Evolutionary conservation across 2,329 filamentous ascomycete genomes (phyloP).

Genomic region (Orbilia brochopaga): DNA sequence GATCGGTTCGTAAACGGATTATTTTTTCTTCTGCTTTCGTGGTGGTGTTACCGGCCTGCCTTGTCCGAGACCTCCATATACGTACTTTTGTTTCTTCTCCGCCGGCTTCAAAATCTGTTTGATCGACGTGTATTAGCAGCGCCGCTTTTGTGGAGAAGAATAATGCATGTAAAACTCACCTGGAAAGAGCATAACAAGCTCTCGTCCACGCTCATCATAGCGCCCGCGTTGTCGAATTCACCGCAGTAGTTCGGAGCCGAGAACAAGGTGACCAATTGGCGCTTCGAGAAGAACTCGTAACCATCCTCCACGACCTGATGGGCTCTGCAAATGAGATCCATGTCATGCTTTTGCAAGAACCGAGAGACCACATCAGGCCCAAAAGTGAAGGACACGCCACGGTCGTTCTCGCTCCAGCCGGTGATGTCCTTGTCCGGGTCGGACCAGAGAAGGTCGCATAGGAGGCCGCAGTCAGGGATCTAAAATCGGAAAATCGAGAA

Average conservation of each 20-base stretch:
- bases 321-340: conserved; percentile 98
- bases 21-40: conserved; percentile 73
- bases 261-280: conserved; percentile 95
- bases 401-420: conserved; percentile 98
- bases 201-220: conserved; percentile 99
- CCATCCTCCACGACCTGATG: conserved; percentile 99
- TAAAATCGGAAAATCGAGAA: conserved; percentile 59
- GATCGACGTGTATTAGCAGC: conserved; percentile 28
- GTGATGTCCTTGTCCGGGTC: conserved; percentile 99
- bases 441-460: conserved; percentile 97
- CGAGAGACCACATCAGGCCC: conserved; percentile 95
- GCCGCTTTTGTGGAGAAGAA: not conserved
- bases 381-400: conserved; percentile 98
- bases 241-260: conserved; percentile 99
- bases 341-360: conserved; percentile 98
- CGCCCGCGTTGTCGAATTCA: conserved; percentile 98
- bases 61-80: conserved; percentile 74
- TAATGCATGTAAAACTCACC: conserved; percentile 63
- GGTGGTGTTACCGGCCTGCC: conserved; percentile 73
- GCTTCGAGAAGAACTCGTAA: conserved; percentile 99
- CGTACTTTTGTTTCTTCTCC: conserved; percentile 99
- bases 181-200: conserved; percentile 98
- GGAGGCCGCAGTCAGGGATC: conserved; percentile 96
- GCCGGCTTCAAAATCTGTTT: conserved; percentile 93
- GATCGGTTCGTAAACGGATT: conserved; percentile 56